Conservation (phyloP, 23 red algal species). For the Gracilaria vermiculophylla region DNA sequence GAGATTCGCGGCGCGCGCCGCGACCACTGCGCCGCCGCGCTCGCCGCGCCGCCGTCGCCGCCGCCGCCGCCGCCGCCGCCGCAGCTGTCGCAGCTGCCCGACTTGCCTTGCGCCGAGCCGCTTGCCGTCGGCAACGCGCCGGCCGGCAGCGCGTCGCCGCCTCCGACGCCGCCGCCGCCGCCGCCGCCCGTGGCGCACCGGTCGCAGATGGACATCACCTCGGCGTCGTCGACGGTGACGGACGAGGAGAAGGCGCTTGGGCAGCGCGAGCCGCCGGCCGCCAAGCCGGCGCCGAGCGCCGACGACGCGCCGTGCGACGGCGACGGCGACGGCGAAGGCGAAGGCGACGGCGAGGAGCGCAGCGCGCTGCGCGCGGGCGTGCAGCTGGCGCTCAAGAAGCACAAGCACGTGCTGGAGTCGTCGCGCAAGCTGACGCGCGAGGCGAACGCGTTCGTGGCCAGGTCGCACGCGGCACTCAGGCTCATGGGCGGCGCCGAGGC, state of each 20-base stretch:
- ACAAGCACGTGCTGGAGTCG: conserved; percentile 10
- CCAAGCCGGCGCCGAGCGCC: too few species aligned
- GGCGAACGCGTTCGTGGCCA: conserved; percentile 21
- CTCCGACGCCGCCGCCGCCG: neutral
- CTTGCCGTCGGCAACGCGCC: neutral
- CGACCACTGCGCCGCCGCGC: neutral
- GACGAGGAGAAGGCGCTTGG: conserved; percentile 11
- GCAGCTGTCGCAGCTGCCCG: neutral
- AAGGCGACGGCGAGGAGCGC: neutral
- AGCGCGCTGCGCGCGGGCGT: neutral
- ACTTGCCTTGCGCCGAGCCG: neutral
- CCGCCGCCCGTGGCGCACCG: neutral
- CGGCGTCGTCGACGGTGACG: neutral
- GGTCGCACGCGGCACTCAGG: neutral
- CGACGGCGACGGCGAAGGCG: neutral
- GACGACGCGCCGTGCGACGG: too few species aligned
- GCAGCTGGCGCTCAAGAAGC: conserved; percentile 6
- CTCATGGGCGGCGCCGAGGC: neutral
- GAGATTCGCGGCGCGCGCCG: conserved; percentile 12
- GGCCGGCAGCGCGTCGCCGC: too few species aligned
- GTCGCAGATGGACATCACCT: neutral
- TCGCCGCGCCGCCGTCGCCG: too few species aligned
- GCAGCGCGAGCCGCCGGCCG: too few species aligned
- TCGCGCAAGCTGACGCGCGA: conserved; percentile 9
- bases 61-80: too few species aligned